These are phyloP conservation scores for Aurinia saxatilis DNA, from an alignment of 345 rosid species.

Conservation along the genomic window DNA sequence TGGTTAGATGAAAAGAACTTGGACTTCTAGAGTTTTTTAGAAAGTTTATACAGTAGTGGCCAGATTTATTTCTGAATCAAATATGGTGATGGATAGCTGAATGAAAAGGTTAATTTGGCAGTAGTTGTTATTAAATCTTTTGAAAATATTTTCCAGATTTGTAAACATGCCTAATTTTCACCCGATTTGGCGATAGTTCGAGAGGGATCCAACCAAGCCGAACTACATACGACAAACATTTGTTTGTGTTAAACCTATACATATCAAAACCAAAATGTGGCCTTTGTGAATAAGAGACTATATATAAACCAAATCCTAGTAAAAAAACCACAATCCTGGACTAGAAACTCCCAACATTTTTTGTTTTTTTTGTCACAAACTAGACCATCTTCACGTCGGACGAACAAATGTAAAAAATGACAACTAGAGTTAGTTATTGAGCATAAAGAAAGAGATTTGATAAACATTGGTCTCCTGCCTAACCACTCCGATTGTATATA, in stretches of 20 bases:
- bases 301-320: neutral
- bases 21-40: constrained; percentile 43
- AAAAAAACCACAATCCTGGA: too few relatives aligned
- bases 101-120: neutral
- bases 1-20: neutral
- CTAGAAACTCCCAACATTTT: too few relatives aligned
- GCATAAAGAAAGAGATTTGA: neutral
- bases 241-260: constrained; percentile 64
- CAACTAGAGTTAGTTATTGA: neutral
- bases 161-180: constrained; percentile 36
- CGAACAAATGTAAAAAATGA: neutral
- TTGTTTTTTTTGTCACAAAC: too few relatives aligned
- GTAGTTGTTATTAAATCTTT: neutral
- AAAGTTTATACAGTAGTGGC: constrained; percentile 53
- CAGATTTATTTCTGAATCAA: constrained; percentile 56
- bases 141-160: neutral
- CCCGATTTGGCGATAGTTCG: constrained; percentile 42
- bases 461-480: constrained; percentile 9
- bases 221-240: constrained; percentile 57
- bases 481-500: constrained; percentile 15
- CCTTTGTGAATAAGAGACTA: neutral
- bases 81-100: constrained; percentile 59
- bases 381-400: too few relatives aligned
- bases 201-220: constrained; percentile 83
- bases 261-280: neutral